These are phyloP conservation scores for Botryotinia calthae DNA, from an alignment of 2,329 filamentous ascomycete genomes.

Conservation along the genomic window DNA sequence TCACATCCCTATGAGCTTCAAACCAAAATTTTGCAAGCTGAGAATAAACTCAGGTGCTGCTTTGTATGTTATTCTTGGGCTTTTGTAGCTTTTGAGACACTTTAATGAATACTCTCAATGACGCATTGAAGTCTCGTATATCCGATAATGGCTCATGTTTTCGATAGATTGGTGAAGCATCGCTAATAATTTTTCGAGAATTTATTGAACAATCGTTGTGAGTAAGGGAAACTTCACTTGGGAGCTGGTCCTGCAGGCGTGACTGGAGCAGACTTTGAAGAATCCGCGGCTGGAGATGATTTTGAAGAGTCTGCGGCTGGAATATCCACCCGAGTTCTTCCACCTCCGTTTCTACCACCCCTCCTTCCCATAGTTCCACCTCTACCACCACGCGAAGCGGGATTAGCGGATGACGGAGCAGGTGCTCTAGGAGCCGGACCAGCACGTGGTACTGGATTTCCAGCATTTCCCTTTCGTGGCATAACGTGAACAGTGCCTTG, in stretches of 20 bases:
- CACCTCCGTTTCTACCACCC: slow-evolving; percentile 30
- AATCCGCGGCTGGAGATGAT: slow-evolving; percentile 18
- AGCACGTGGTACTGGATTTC: slow-evolving; percentile 80
- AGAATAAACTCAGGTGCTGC: background rate
- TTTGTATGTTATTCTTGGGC: background rate
- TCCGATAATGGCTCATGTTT: background rate
- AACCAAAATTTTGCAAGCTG: background rate
- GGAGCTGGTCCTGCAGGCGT: slow-evolving; percentile 33
- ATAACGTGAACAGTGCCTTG: slow-evolving; percentile 85
- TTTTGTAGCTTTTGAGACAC: background rate
- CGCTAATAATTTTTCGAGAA: background rate
- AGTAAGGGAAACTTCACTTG: slow-evolving; percentile 23
- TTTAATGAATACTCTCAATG: background rate
- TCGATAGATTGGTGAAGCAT: background rate
- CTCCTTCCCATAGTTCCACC: slow-evolving; percentile 30
- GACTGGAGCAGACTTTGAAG: background rate
- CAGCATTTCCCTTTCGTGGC: slow-evolving; percentile 79
- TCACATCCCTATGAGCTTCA: background rate
- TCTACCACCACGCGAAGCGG: slow-evolving; percentile 28
- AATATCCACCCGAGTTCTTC: slow-evolving; percentile 26
- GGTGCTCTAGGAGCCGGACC: slow-evolving; percentile 51
- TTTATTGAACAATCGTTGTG: background rate
- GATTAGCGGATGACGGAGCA: slow-evolving; percentile 24
- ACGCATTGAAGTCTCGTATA: background rate
- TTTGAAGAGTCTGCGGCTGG: slow-evolving; percentile 25